A percentile compares a stretch with the other conserved stretches of the same genome.
Conservation (phyloP, 2,329 filamentous ascomycete genomes). For the Chaetothyriales sp. region DNA sequence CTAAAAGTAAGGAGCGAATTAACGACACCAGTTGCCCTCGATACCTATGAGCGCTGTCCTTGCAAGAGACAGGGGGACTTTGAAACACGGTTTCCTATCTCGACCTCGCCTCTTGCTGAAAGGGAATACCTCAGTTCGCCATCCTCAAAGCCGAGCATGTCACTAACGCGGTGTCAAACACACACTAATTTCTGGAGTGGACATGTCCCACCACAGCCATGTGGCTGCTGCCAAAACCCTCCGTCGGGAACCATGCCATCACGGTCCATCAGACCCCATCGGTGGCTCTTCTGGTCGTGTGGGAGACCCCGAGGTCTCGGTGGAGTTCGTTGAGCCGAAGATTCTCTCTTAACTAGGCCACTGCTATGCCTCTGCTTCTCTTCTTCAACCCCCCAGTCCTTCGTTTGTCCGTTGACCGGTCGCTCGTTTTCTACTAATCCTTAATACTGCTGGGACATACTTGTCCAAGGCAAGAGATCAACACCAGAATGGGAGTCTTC, state of each 20-base stretch:
- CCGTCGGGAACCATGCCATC: background rate
- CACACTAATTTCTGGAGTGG: background rate
- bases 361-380: background rate
- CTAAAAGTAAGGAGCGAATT: background rate
- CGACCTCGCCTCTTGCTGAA: background rate
- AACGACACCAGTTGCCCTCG: background rate
- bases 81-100: background rate
- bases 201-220: background rate
- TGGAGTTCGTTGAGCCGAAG: background rate
- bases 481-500: background rate
- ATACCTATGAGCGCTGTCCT: background rate
- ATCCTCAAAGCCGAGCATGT: background rate
- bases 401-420: background rate
- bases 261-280: background rate
- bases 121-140: background rate
- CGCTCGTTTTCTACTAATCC: background rate
- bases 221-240: background rate
- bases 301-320: background rate
- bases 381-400: background rate
- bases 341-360: background rate
- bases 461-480: background rate
- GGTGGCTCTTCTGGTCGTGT: background rate
- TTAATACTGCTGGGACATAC: background rate
- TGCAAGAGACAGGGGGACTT: background rate
- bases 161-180: background rate